Evolutionary conservation across 768 basidiomycete genomes (phyloP).

Genomic region (Boletus rex-veris): DNA sequence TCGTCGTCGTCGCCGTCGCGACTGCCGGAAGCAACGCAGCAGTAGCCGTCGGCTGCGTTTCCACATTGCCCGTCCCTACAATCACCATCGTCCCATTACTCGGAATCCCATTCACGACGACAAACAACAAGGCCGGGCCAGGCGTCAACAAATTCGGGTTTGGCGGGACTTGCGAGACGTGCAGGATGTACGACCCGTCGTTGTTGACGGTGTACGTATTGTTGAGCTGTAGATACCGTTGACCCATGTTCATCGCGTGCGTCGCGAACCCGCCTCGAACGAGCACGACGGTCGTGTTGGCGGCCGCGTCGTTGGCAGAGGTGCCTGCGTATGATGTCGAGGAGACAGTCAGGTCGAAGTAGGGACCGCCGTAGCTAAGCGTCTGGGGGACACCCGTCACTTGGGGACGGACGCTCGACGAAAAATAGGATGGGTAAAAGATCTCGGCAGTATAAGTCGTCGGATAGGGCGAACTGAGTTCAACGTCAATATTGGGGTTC

Average conservation of each 20-base stretch:
- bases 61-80: conserved; percentile 78
- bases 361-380: conserved; percentile 77
- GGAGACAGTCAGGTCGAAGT: conserved; percentile 74
- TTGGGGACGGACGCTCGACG: conserved; percentile 60
- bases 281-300: conserved; percentile 71
- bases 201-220: conserved; percentile 77
- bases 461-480: conserved; percentile 55
- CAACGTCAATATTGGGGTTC: conserved; percentile 89
- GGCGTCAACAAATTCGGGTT: conserved; percentile 87
- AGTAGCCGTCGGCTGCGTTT: conserved; percentile 53
- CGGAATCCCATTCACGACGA: conserved; percentile 82
- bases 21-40: conserved; percentile 41
- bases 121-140: conserved; percentile 81
- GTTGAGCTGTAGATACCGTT: conserved; percentile 77
- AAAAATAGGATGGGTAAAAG: conserved; percentile 92
- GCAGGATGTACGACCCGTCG: conserved; percentile 74
- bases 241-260: conserved; percentile 87
- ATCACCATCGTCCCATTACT: conserved; percentile 74
- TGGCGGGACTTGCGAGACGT: conserved; percentile 80
- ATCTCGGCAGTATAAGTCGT: conserved; percentile 81
- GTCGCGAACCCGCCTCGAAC: conserved; percentile 85
- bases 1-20: conserved; percentile 15
- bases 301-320: conserved; percentile 62
- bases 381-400: conserved; percentile 68
- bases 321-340: conserved; percentile 61